phyloP scores from a whole-genome alignment of 2,329 filamentous ascomycete species.

The Trichoderma koningiopsis region DNA sequence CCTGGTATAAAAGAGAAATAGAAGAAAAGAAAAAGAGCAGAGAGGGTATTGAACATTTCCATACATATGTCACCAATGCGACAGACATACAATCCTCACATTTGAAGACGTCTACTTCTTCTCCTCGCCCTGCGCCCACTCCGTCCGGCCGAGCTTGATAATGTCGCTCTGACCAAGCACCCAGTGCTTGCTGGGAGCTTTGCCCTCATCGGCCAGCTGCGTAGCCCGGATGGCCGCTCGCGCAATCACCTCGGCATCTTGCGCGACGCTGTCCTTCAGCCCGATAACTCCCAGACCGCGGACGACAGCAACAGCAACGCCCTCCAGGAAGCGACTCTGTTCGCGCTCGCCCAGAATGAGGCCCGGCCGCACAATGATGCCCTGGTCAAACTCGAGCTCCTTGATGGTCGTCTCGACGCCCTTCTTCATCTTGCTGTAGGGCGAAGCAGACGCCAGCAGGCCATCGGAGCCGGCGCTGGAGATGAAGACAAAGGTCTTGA shows the following conservation, averaged over 20 bases:
- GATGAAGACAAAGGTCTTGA: constrained; percentile 76
- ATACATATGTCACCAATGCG: not conserved
- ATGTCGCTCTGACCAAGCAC: constrained; percentile 63
- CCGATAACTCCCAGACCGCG: constrained; percentile 57
- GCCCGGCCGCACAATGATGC: constrained; percentile 73
- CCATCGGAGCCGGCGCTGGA: constrained; percentile 57
- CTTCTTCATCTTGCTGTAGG: constrained; percentile 73
- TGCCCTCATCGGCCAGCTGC: constrained; percentile 59
- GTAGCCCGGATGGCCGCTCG: constrained; percentile 65
- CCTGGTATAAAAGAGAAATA: not conserved
- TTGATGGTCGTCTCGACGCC: constrained; percentile 80
- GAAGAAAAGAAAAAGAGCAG: not conserved
- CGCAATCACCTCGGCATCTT: constrained; percentile 74
- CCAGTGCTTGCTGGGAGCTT: constrained; percentile 64
- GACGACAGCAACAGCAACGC: constrained; percentile 57
- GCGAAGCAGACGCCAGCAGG: constrained; percentile 46
- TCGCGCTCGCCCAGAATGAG: constrained; percentile 73
- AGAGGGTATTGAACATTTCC: not conserved
- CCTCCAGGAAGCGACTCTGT: constrained; percentile 61
- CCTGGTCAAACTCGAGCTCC: constrained; percentile 73
- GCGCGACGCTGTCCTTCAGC: constrained; percentile 67
- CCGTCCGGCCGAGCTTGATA: constrained; percentile 64
- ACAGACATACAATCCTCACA: not conserved
- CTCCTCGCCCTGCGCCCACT: constrained; percentile 45
- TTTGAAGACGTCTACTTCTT: not conserved